A percentile compares a stretch with the other conserved stretches of the same genome.
phyloP scores from a whole-genome alignment of 1,284 basidiomycete species.

The Cutaneotrichosporon mucoides region DNA sequence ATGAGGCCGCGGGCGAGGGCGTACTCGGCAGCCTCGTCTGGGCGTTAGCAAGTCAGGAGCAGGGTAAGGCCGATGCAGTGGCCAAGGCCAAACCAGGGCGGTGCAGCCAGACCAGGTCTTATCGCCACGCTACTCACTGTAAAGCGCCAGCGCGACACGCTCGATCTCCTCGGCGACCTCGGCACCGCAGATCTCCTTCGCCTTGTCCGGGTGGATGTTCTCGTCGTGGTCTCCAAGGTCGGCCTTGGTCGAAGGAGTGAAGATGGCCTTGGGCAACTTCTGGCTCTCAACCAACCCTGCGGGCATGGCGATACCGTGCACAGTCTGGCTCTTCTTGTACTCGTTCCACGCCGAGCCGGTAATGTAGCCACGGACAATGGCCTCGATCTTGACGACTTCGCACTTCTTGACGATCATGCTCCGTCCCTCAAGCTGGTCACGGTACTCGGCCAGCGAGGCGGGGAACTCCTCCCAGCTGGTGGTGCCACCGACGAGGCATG shows the following conservation, averaged over 20 bases:
- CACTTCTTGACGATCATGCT: slow-evolving; percentile 90
- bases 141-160: slow-evolving; percentile 44
- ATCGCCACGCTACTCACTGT: slow-evolving; percentile 32
- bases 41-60: neutral
- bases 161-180: slow-evolving; percentile 48
- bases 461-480: slow-evolving; percentile 68
- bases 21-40: slow-evolving; percentile 66
- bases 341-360: slow-evolving; percentile 95
- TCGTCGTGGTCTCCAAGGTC: slow-evolving; percentile 93
- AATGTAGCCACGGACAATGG: slow-evolving; percentile 93
- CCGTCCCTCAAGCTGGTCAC: slow-evolving; percentile 68
- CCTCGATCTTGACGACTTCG: slow-evolving; percentile 89
- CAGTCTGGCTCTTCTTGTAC: slow-evolving; percentile 81
- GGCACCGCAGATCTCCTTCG: slow-evolving; percentile 50
- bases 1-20: slow-evolving; percentile 81
- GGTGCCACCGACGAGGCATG: slow-evolving; percentile 13
- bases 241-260: slow-evolving; percentile 97
- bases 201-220: slow-evolving; percentile 88
- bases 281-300: slow-evolving; percentile 78
- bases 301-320: slow-evolving; percentile 81
- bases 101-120: slow-evolving; percentile 54
- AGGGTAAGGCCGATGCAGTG: slow-evolving; percentile 18
- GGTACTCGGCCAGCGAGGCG: slow-evolving; percentile 59
- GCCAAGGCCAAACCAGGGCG: slow-evolving; percentile 79
- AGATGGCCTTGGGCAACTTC: slow-evolving; percentile 75